Base-by-base conservation (phyloP, 495 filamentous ascomycete genomes). In the Evernia prunastri region DNA sequence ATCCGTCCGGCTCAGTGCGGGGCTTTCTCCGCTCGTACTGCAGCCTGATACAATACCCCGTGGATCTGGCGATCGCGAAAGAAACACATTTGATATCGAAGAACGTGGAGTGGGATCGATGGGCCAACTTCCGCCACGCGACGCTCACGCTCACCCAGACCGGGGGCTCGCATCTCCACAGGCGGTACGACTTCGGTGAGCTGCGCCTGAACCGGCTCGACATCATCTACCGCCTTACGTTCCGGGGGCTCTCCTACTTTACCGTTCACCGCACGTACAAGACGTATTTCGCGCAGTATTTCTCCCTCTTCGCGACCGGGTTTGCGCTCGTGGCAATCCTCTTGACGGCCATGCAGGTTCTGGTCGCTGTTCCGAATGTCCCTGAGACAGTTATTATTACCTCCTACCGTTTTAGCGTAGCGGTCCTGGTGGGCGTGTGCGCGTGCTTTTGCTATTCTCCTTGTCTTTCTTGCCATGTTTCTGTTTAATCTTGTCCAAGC, bases 21-120 rank as follows among this genome's bases (percentile, higher is more conserved):
- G 45, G 45, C n/a, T 49, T 49, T 25, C n/a, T 49, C 45, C 45
- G 23, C 45, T 49, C 45, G 23, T 49, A 49, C 45, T 49, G 45
- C 23, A 49, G 45, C 45, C n/a, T 49, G 3, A 25, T 49, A 1
- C 23, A 8, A 8, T 49, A 1, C 23, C 45, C n/a, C 20, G 23
- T 49, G 10, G 45, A 25, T 8, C 45, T 49, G 23, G n/a, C 23
- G 10, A 3, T 25, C n/a, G n/a, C 45, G 36, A 49, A 23, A 49
- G 9, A 49, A 13, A 1, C 45, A 8, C 1, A 49, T 27, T 8
- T 49, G 45, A 25, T 49, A 11, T 49, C 45, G 2, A 25, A 27
- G 12, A 8, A 49, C 23, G 45, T 25, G n/a, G 25, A 20, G n/a
- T 49, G 45, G n/a, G 45, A 49, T 2, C 45, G 9, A 49, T 49